These are phyloP conservation scores for Ogataea hybrid DNA, from an alignment of 1,139 yeast genomes.

Conservation along the genomic window DNA sequence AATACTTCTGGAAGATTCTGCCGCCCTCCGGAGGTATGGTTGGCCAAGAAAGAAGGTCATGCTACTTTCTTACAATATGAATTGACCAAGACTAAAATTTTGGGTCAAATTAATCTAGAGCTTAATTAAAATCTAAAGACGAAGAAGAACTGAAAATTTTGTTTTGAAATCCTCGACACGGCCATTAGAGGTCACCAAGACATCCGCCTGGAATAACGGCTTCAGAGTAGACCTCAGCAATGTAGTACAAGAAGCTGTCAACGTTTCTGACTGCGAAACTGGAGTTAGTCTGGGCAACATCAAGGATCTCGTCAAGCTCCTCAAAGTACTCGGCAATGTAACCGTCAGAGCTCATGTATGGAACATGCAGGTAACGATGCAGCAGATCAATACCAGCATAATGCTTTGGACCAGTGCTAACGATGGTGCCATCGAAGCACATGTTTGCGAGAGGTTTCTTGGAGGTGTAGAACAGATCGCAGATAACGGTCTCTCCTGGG, in stretches of 20 bases:
- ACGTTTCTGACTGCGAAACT: conserved; percentile 2
- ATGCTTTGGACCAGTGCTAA: conserved; percentile 2
- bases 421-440: conserved; percentile 2
- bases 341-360: conserved; percentile 2
- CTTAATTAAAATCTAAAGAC: conserved; percentile 1
- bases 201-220: conserved; percentile 3
- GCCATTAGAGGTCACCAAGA: conserved; percentile 2
- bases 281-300: conserved; percentile 2
- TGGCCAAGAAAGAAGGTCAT: conserved; percentile 1
- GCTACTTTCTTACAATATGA: conserved; percentile 1
- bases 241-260: conserved; percentile 1
- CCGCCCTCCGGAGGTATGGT: conserved; percentile 1
- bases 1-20: background rate
- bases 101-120: conserved; percentile 2
- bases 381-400: conserved; percentile 2
- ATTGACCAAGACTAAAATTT: conserved; percentile 1
- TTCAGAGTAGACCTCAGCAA: conserved; percentile 2
- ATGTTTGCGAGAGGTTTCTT: conserved; percentile 28
- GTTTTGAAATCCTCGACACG: conserved; percentile 1
- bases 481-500: conserved; percentile 30
- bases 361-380: conserved; percentile 2
- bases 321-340: conserved; percentile 2
- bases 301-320: conserved; percentile 2
- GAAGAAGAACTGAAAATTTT: conserved; percentile 2
- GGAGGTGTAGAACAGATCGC: conserved; percentile 31